Evolutionary conservation across 352 stramenopile genomes (phyloP), one percentile per base, ranked within the genome.

Genomic region (Globisporangium paddicum): DNA sequence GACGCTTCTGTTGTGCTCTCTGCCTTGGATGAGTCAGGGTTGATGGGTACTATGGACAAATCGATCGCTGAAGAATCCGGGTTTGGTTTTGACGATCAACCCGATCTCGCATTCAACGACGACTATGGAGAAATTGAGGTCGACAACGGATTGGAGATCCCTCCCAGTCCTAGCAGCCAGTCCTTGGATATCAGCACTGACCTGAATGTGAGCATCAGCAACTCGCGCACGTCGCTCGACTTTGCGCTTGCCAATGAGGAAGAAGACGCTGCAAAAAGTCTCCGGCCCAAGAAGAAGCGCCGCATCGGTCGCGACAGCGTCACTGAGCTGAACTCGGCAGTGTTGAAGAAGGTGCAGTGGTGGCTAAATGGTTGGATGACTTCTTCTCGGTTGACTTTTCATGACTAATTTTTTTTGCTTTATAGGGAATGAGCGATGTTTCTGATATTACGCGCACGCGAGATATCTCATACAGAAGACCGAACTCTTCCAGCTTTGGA

Each of bases 291-390:
- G 56, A 95, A 93, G 69, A 93, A 93, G 65, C 82, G 86, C 16
- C 89, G 88, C 49, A 87, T 95, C 37, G 74, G 67, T 37, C 86
- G 82, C 21, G 86, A 95, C 59, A 90, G 67, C 16, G 75, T 89
- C 19, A 96, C 81, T 6, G 81, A 96, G 55, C 61, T 96, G 16
- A 90, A 71, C 30, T 90, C 84, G n/a, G 58, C 76, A 2, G 69
- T 82, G 38, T 63, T 94, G 57, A 94, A 93, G 54, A 72, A 92
- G 59, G 77, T 77, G 41, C n/a, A 13, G n/a, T n/a, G n/a, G n/a
- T n/a, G 16, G 2, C 18, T 11, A 7, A 26, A 35, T 55, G 34
- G 35, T 18, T 32, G 28, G 28, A 32, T 32, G 28, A 32, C 6
- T 32, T 32, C 28, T 6, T 6, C 28, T 32, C 28, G 28, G 28